phyloP scores from a whole-genome alignment of 2,329 filamentous ascomycete genomes.

The Fusarium heterosporum region DNA sequence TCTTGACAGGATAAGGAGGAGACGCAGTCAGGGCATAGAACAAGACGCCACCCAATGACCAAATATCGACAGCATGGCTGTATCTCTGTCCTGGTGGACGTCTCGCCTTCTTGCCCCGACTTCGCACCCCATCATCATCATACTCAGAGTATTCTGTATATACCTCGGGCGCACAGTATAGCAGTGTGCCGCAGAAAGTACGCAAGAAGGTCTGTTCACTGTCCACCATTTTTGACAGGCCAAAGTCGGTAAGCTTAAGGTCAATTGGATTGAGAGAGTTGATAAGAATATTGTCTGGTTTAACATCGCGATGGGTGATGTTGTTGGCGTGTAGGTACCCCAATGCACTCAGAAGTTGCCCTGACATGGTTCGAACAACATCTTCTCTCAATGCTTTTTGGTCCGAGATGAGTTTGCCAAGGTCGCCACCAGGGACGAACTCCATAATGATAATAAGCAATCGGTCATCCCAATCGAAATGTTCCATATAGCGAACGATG shows the following conservation, averaged over 20 bases:
- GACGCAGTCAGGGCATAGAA: slow-evolving; percentile 85
- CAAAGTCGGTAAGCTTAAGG: slow-evolving; percentile 96
- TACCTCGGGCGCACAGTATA: slow-evolving; percentile 97
- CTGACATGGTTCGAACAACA: slow-evolving; percentile 76
- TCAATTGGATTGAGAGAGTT: slow-evolving; percentile 76
- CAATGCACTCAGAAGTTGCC: slow-evolving; percentile 83
- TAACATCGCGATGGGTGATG: slow-evolving; percentile 98
- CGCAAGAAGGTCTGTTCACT: slow-evolving; percentile 92
- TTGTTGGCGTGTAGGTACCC: slow-evolving; percentile 87
- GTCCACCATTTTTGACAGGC: slow-evolving; percentile 92
- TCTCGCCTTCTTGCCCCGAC: slow-evolving; percentile 71
- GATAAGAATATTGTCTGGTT: slow-evolving; percentile 97
- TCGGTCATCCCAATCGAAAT: slow-evolving; percentile 82
- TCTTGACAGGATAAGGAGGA: slow-evolving; percentile 84
- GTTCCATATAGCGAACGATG: slow-evolving; percentile 91
- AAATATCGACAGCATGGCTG: slow-evolving; percentile 92
- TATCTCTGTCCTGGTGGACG: slow-evolving; percentile 75
- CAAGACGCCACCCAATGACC: slow-evolving; percentile 93
- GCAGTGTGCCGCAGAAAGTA: slow-evolving; percentile 94
- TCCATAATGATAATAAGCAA: slow-evolving; percentile 99
- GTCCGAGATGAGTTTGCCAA: slow-evolving; percentile 77
- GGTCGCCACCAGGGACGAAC: slow-evolving; percentile 83
- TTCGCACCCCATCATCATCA: slow-evolving; percentile 75
- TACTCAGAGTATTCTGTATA: slow-evolving; percentile 80
- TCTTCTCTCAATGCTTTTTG: slow-evolving; percentile 73